Percentiles rank a stretch among this genome's conserved stretches.
These are phyloP conservation scores for Fusarium paranaense DNA, from an alignment of 2,329 filamentous ascomycete genomes.

Conservation along the genomic window DNA sequence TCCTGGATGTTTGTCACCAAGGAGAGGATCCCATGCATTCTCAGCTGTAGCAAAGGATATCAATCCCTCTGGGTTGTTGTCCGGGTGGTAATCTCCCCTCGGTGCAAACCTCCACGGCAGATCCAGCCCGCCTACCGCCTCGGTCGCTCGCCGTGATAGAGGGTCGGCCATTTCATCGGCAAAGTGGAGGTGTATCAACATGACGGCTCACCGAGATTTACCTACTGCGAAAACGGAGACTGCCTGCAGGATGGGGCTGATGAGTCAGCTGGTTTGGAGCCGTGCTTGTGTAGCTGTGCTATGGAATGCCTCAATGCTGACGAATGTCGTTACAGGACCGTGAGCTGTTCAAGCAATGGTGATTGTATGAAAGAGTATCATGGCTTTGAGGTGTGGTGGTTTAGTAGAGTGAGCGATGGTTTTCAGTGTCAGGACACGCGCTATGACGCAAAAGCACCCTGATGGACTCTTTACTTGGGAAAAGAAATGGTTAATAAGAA, in stretches of 20 bases:
- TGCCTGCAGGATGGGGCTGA: constrained; percentile 18
- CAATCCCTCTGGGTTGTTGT: constrained; percentile 54
- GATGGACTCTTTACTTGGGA: not conserved
- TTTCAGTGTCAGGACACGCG: not conserved
- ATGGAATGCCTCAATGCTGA: not conserved
- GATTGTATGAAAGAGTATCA: not conserved
- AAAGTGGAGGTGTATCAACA: constrained; percentile 29
- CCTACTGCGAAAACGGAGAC: not conserved
- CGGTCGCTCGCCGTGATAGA: constrained; percentile 42
- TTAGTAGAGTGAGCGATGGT: not conserved
- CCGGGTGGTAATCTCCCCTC: constrained; percentile 51
- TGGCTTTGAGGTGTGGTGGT: not conserved
- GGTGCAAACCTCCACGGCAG: constrained; percentile 51
- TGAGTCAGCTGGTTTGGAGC: constrained; percentile 25
- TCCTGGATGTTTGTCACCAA: not conserved
- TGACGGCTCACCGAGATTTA: not conserved
- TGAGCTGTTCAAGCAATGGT: not conserved
- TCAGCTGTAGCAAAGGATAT: constrained; percentile 63
- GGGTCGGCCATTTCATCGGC: constrained; percentile 7
- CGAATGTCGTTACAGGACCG: not conserved
- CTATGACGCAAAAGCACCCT: not conserved
- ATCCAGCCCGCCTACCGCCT: constrained; percentile 39
- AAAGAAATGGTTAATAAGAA: not conserved
- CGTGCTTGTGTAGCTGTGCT: not conserved
- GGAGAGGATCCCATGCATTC: constrained; percentile 47